Base-by-base conservation (phyloP, 192 early-diverging fungal species). In the Linnemannia elongata region DNA sequence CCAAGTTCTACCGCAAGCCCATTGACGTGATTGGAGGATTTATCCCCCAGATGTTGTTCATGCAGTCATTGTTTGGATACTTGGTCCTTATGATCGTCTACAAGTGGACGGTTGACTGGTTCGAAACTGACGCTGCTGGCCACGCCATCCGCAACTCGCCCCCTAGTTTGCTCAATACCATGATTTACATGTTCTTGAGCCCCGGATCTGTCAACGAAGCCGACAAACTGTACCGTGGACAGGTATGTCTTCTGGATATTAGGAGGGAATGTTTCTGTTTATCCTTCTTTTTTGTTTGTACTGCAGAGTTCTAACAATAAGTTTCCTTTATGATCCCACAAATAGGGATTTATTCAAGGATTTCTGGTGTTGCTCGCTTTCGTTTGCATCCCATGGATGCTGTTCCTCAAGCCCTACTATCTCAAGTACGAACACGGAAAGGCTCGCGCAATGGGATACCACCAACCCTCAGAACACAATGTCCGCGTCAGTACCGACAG, bases 131-230 rank as follows among this genome's bases (percentile, higher is more conserved):
- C 86, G 89, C 88, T 6, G 75, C 74, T 63, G 95, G 95, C 74
- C 80, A 95, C 52, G 63, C 80, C 44, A 76, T 95, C n/a, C 93
- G 85, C 17, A 92, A 96, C 89, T 92, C 96, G 35, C 95, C 98
- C 6, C 99, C 99, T 9, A 96, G 96, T 60, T 88, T 99, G 87
- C 91, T 99, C 49, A 99, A 99, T 92, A 98, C 96, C 81, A 93
- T 99, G 78, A 99, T 99, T 85, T 99, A 98, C 89, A 99, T 99
- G 99, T 97, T 99, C 91, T 89, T 99, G 76, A 93, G 94, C 47
- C 99, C 99, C 7, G 99, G 99, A 44, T 89, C 66, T n/a, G 94
- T 99, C 17, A 82, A 77, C 38, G 90, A 92, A 30, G 89, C 88
- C 35, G 94, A 96, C 68, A 91, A 90, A 79, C 88, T 99, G 72